Base-by-base conservation (phyloP, 495 filamentous ascomycete genomes). In the Aspergillus coremiiformis region DNA sequence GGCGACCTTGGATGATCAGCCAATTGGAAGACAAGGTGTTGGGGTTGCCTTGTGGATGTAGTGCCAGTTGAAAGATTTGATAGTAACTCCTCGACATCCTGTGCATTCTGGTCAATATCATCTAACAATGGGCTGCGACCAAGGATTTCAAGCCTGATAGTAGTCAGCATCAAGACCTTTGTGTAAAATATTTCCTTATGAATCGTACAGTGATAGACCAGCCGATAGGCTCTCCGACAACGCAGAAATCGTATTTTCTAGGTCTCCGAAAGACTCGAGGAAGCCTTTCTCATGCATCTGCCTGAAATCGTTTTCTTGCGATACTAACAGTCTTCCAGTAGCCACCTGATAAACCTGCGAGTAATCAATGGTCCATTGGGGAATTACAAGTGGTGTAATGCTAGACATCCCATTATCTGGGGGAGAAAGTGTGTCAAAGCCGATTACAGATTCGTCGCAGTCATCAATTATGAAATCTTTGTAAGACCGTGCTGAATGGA, bases 401-500 rank as follows among this genome's bases (percentile, higher is more conserved):
- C 27, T 53, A 17, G 39, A 51, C 11, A 54, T 50, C 20, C 48
- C 42, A n/a, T 23, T 19, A 43, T 56, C 43, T 39, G 24, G 39
- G 10, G 19, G 4, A 22, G 29, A 47, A 2, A 48, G 33, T 15
- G 49, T 22, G 7, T 33, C 37, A 41, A 33, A 15, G 5, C 49
- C 27, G 19, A 39, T 30, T 23, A 52, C 54, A 29, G 64, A 64
- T 44, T 70, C 68, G 39, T 70, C 66, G 66, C 62, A 64, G 43
- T 72, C 71, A 50, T 71, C 62, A 21, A 71, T 66, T 14, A 74
- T 53, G 27, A 72, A 74, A 23, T 69, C 44, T 32, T 65, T 55
- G 17, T 49, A 37, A 15, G 50, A 57, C 24, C 14, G 1, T 22
- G 32, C 2, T 54, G 24, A 24, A 9, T 47, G 42, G 39, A 26